Conservation (phyloP, 2,329 filamentous ascomycete genomes). For the Monilinia polystroma region DNA sequence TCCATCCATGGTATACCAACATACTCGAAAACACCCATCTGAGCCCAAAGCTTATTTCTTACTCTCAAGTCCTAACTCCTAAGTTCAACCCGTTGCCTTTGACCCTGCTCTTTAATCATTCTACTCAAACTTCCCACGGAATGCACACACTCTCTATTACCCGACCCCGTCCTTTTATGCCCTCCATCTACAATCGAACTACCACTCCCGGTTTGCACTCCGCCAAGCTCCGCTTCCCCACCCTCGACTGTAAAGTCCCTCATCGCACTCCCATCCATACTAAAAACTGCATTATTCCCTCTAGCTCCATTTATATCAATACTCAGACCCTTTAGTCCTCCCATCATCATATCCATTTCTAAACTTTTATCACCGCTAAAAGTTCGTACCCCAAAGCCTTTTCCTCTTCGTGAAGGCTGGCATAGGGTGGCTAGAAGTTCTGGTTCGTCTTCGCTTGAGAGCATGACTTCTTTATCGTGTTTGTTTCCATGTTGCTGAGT, state of each 20-base stretch:
- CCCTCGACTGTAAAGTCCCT: background rate
- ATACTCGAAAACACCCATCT: too few species aligned
- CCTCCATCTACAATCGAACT: background rate
- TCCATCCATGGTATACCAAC: background rate
- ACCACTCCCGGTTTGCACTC: background rate
- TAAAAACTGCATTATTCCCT: background rate
- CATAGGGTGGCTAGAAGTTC: background rate
- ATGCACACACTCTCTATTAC: background rate
- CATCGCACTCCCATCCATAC: slow-evolving; percentile 12
- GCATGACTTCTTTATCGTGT: background rate
- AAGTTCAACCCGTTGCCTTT: background rate
- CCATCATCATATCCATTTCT: slow-evolving; percentile 8
- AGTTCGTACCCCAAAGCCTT: slow-evolving; percentile 6
- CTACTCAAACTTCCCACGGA: background rate
- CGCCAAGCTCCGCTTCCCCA: background rate
- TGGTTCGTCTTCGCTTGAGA: slow-evolving; percentile 11
- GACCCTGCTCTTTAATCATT: background rate
- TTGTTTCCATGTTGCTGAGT: background rate
- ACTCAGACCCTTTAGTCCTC: background rate
- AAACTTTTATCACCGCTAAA: slow-evolving; percentile 18
- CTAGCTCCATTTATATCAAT: background rate
- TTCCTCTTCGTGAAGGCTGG: background rate
- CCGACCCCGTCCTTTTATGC: background rate
- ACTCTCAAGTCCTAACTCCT: background rate
- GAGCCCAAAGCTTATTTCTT: background rate